A percentile compares a stretch with the other conserved stretches of the same genome.
phyloP scores from a whole-genome alignment of 257 asterid species.

The Ligustrum vulgare region DNA sequence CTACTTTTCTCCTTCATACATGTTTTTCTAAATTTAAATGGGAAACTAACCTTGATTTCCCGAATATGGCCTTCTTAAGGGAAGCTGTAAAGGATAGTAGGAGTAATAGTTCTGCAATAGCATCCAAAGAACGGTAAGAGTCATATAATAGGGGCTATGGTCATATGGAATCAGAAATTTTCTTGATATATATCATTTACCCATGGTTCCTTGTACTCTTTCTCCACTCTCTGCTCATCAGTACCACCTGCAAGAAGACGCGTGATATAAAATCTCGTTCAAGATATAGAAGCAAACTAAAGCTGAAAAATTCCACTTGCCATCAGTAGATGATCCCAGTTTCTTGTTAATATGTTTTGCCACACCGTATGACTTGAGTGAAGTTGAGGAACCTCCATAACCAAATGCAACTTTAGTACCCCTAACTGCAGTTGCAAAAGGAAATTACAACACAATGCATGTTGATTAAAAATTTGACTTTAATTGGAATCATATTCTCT shows the following conservation, averaged over 20 bases:
- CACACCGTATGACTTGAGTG: constrained; percentile 43
- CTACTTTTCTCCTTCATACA: neutral
- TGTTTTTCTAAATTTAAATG: neutral
- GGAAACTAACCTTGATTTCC: constrained; percentile 82
- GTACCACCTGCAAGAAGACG: constrained; percentile 40
- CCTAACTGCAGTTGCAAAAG: constrained; percentile 39
- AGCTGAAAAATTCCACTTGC: constrained; percentile 38
- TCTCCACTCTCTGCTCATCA: constrained; percentile 29
- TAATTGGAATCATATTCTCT: neutral
- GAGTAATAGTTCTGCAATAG: constrained; percentile 64
- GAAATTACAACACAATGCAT: neutral
- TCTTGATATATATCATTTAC: constrained; percentile 36
- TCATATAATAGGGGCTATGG: neutral
- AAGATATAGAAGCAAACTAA: constrained; percentile 5
- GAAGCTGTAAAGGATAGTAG: constrained; percentile 69
- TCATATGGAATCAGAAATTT: constrained; percentile 5
- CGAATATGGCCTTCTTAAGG: constrained; percentile 79
- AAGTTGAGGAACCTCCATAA: constrained; percentile 44
- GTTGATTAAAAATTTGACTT: neutral
- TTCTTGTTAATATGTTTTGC: constrained; percentile 24
- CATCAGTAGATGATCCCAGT: constrained; percentile 37
- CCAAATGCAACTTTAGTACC: constrained; percentile 63
- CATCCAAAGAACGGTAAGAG: constrained; percentile 10
- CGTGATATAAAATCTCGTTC: constrained; percentile 17
- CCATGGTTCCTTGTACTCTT: constrained; percentile 95